Evolutionary conservation across 2,329 filamentous ascomycete genomes (phyloP), one percentile per base, ranked within the genome.

Genomic region (Aspergillus piperis): DNA sequence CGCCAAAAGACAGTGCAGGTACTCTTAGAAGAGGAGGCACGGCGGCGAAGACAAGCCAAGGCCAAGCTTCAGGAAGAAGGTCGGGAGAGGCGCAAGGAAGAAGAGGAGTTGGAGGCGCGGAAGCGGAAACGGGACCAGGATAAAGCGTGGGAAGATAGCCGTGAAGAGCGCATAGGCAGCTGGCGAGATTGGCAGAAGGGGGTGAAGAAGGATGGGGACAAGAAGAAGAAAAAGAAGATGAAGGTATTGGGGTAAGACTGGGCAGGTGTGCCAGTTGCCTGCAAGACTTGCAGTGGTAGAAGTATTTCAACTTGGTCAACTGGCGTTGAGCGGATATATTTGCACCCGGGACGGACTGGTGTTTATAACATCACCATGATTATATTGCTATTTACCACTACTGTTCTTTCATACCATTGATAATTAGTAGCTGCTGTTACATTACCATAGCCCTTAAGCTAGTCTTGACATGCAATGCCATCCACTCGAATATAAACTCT

Each of bases 41-140:
- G 95, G 55, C 84, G 92, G 57, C 84, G 91, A 62, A 85, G 92
- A 66, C 93, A 96, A 83, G 77, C 94, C 75, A 96, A 96, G 81
- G 95, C 91, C 42, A 90, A 95, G 82, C 90, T 99, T 88, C 92
- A 96, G 78, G 95, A 99, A 77, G 94, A 99, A 77, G 95, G 95
- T 6, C 84, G 95, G 57, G 89, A 95, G 81, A 88, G 96, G 83
- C 86, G 88, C 73, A 90, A 90, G 74, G 88, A 88, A 70, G 95
- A 99, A 21, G 90, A 92, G 68, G 94, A 97, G 79, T 63, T 90
- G 8, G 92, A 94, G 70, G 85, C 85, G 67, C 82, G 91, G 70
- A 94, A 93, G 80, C 84, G 90, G 68, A 94, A 94, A 85, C 84
- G 95, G 62, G 92, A 98, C 73, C 91, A 95, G 75, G 92, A 98